These are phyloP conservation scores for Chenopodium album DNA, from an alignment of 148 eudicot species.

Conservation along the genomic window DNA sequence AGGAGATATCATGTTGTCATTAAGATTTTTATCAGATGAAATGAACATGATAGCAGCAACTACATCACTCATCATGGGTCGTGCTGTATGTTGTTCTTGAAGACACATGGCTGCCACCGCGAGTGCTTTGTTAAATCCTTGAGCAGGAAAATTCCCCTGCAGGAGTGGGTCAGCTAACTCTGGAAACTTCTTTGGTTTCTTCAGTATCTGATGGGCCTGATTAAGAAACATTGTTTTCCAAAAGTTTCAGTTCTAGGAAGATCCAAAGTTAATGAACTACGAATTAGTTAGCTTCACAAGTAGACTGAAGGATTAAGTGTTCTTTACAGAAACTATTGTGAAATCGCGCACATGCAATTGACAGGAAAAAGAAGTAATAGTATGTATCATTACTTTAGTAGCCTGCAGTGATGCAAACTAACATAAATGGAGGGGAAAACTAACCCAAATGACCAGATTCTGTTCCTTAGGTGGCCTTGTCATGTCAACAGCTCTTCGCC, in stretches of 20 bases:
- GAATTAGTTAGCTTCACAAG: no score
- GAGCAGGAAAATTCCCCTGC: slow-evolving; percentile 39
- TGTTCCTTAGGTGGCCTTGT: slow-evolving; percentile 37
- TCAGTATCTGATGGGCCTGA: slow-evolving; percentile 58
- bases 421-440: neutral
- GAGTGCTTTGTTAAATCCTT: slow-evolving; percentile 56
- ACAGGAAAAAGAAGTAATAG: no score
- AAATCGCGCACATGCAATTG: no score
- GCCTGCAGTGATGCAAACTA: neutral
- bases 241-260: neutral
- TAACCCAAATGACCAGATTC: slow-evolving; percentile 59
- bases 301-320: neutral
- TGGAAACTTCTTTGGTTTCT: slow-evolving; percentile 45
- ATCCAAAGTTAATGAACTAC: no score
- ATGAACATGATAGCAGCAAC: slow-evolving; percentile 6
- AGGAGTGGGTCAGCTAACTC: slow-evolving; percentile 64
- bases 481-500: slow-evolving; percentile 53
- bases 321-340: no score
- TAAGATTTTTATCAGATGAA: neutral
- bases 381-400: neutral
- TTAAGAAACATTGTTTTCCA: neutral
- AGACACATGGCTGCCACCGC: slow-evolving; percentile 70
- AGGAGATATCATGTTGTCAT: neutral
- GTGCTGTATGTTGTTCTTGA: slow-evolving; percentile 51
- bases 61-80: slow-evolving; percentile 53